Percentiles rank a stretch among this genome's conserved stretches.
phyloP scores from a whole-genome alignment of 306 rosid species.

The Inga laurina region DNA sequence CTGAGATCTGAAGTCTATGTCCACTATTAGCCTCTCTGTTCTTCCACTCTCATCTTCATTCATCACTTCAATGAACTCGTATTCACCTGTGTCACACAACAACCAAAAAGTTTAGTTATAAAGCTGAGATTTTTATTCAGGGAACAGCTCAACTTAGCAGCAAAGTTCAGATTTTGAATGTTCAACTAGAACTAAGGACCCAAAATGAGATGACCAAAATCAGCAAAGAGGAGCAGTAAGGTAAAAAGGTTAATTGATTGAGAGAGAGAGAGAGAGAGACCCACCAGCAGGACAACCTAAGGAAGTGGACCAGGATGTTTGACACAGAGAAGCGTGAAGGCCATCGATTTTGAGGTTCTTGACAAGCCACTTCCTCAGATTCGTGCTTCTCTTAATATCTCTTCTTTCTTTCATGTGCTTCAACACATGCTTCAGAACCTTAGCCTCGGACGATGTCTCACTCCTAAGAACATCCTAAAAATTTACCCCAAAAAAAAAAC shows the following conservation, averaged over 20 bases:
- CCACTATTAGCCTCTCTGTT: slow-evolving; percentile 57
- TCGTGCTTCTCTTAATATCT: slow-evolving; percentile 35
- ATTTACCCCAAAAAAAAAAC: background rate
- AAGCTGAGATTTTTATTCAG: background rate
- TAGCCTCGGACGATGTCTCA: slow-evolving; percentile 43
- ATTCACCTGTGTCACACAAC: slow-evolving; percentile 49
- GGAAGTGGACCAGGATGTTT: slow-evolving; percentile 67
- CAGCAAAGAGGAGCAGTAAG: background rate
- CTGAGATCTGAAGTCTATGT: slow-evolving; percentile 78
- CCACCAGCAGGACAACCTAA: slow-evolving; percentile 70
- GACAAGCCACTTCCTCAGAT: slow-evolving; percentile 53
- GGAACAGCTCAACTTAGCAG: background rate
- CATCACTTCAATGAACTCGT: slow-evolving; percentile 63
- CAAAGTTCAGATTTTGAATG: background rate
- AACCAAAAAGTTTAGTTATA: background rate
- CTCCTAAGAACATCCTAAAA: slow-evolving; percentile 57
- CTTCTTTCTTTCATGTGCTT: slow-evolving; percentile 47
- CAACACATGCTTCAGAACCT: slow-evolving; percentile 45
- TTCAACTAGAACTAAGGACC: background rate
- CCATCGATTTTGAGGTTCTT: slow-evolving; percentile 57
- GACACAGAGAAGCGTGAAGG: slow-evolving; percentile 58
- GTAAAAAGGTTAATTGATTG: background rate
- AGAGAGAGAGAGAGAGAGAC: background rate
- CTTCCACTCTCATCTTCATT: slow-evolving; percentile 33
- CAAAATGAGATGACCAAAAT: background rate